These are phyloP conservation scores for Boletus bicolor DNA, from an alignment of 768 basidiomycete genomes.

Conservation along the genomic window DNA sequence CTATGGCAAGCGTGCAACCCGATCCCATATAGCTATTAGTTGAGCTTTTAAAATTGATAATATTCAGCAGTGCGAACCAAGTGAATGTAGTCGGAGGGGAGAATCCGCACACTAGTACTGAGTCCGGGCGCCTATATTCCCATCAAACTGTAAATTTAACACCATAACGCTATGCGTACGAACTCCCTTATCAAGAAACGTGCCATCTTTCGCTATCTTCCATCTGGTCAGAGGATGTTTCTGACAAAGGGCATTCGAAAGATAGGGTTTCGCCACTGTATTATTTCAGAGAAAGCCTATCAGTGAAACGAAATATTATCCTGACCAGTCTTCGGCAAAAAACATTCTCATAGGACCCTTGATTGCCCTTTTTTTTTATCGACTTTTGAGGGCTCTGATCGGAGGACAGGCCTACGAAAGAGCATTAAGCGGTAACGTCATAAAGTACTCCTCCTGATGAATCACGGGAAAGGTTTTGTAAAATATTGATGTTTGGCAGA, in stretches of 20 bases:
- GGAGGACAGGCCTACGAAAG: too few species aligned
- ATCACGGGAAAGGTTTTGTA: not conserved
- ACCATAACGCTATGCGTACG: not conserved
- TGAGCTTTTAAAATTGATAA: not conserved
- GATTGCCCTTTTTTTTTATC: too few species aligned
- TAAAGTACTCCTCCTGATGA: too few species aligned
- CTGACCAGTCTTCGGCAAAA: too few species aligned
- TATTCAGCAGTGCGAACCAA: not conserved
- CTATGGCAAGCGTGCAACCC: not conserved
- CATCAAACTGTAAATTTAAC: not conserved
- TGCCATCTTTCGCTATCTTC: not conserved
- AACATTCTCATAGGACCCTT: too few species aligned
- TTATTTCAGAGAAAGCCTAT: not conserved
- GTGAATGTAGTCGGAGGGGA: not conserved
- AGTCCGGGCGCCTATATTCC: not conserved
- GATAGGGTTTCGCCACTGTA: not conserved
- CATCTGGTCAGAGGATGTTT: not conserved
- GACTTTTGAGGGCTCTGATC: too few species aligned
- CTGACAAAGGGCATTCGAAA: not conserved
- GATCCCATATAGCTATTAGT: not conserved
- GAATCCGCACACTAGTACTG: not conserved
- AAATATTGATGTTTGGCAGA: not conserved
- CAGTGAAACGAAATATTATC: too few species aligned
- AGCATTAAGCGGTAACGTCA: too few species aligned
- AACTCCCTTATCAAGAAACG: not conserved